Evolutionary conservation across 1,284 basidiomycete genomes (phyloP).

Genomic region (Athelia psychrophila): DNA sequence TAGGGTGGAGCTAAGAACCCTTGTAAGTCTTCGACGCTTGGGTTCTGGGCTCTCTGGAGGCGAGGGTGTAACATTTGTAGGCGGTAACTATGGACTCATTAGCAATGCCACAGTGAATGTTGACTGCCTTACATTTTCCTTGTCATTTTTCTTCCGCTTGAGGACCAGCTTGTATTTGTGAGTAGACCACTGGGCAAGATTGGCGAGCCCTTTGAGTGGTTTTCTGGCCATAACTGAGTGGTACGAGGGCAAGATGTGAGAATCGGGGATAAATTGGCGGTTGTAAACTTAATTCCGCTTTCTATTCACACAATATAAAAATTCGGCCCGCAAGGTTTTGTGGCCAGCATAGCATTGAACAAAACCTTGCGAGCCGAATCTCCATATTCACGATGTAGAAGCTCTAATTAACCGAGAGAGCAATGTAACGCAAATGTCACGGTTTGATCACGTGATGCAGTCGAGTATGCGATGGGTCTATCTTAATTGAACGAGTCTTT

Average conservation of each 20-base stretch:
- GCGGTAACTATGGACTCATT: background rate
- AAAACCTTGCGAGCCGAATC: background rate
- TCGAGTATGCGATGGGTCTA: background rate
- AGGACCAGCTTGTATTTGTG: background rate
- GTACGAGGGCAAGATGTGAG: background rate
- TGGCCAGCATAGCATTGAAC: background rate
- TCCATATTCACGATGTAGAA: background rate
- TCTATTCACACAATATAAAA: background rate
- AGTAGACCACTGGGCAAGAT: background rate
- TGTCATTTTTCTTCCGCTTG: background rate
- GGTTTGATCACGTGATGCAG: background rate
- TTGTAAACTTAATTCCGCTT: background rate
- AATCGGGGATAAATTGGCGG: background rate
- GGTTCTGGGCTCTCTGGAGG: background rate
- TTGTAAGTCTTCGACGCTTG: background rate
- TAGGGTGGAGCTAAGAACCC: background rate
- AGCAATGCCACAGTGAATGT: background rate
- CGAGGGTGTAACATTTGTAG: background rate
- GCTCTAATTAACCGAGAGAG: background rate
- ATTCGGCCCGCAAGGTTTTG: background rate
- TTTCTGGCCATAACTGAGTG: background rate
- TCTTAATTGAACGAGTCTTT: too few species aligned
- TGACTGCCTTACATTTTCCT: background rate
- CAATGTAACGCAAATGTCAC: background rate
- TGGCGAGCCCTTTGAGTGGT: background rate